Conservation (phyloP, 495 filamentous ascomycete genomes). For the Talaromyces adpressus region DNA sequence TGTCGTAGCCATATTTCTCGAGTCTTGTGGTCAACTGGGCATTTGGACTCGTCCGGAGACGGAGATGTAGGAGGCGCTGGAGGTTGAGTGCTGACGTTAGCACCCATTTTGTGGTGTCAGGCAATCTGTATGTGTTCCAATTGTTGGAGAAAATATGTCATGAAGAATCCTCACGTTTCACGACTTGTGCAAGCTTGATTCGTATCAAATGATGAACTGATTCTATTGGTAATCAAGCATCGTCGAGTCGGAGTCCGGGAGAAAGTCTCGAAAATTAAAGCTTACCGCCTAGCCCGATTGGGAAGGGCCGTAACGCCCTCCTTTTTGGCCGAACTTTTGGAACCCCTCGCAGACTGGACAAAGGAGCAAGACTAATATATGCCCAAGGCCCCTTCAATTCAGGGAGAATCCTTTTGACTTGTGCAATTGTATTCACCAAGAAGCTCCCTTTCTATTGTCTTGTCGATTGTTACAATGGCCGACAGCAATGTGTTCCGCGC, state of each 20-base stretch:
- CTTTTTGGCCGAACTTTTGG: neutral
- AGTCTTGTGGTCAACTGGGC: conserved; percentile 84
- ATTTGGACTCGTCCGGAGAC: conserved; percentile 36
- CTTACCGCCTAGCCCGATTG: neutral
- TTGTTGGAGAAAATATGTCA: neutral
- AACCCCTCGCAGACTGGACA: neutral
- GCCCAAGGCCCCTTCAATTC: neutral
- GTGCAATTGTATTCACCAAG: neutral
- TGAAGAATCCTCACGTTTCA: neutral
- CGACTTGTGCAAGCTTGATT: neutral
- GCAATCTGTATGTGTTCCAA: neutral
- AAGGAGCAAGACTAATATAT: neutral
- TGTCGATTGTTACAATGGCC: conserved; percentile 9
- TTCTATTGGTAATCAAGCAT: neutral
- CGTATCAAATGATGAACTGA: neutral
- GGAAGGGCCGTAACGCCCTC: neutral
- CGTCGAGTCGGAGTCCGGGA: neutral
- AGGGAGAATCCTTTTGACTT: neutral
- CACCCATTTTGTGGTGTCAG: conserved; percentile 23
- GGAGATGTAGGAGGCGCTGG: conserved; percentile 16
- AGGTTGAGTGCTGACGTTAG: conserved; percentile 34
- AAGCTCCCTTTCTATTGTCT: neutral
- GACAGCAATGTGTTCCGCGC: conserved; percentile 64
- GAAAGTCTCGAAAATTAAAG: conserved; percentile 1
- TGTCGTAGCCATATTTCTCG: conserved; percentile 72